phyloP scores from a whole-genome alignment of 306 rosid species.

The Biancaea sappan region DNA sequence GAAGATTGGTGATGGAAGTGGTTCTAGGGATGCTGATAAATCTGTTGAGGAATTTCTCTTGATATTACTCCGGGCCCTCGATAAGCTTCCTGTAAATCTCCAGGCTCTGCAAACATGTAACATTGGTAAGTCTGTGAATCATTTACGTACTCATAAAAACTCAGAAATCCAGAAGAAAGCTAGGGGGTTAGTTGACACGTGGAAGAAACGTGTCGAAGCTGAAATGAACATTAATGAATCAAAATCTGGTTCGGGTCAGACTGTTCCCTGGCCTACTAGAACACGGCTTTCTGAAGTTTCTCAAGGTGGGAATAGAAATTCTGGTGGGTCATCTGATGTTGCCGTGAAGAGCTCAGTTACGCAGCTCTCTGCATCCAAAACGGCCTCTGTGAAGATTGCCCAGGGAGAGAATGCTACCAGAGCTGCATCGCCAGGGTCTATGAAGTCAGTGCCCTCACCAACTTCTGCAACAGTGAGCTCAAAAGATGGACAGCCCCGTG shows the following conservation, averaged over 20 bases:
- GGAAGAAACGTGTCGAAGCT: constrained; percentile 95
- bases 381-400: constrained; percentile 52
- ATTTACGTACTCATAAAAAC: constrained; percentile 73
- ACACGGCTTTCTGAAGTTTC: constrained; percentile 58
- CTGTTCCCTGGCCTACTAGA: constrained; percentile 62
- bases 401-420: constrained; percentile 56
- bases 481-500: constrained; percentile 52
- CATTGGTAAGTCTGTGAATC: constrained; percentile 86
- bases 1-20: constrained; percentile 63
- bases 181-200: constrained; percentile 78
- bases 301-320: constrained; percentile 59
- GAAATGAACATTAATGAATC: constrained; percentile 77
- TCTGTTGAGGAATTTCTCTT: constrained; percentile 81
- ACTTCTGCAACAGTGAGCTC: constrained; percentile 38
- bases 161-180: constrained; percentile 81
- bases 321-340: constrained; percentile 64
- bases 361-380: constrained; percentile 59
- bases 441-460: constrained; percentile 44
- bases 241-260: constrained; percentile 63
- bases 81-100: constrained; percentile 79
- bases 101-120: constrained; percentile 69
- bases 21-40: constrained; percentile 66
- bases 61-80: constrained; percentile 77
- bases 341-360: constrained; percentile 60
- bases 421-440: constrained; percentile 51